Base-by-base conservation (phyloP, 2,329 filamentous ascomycete species). In the Thyridium curvatum region DNA sequence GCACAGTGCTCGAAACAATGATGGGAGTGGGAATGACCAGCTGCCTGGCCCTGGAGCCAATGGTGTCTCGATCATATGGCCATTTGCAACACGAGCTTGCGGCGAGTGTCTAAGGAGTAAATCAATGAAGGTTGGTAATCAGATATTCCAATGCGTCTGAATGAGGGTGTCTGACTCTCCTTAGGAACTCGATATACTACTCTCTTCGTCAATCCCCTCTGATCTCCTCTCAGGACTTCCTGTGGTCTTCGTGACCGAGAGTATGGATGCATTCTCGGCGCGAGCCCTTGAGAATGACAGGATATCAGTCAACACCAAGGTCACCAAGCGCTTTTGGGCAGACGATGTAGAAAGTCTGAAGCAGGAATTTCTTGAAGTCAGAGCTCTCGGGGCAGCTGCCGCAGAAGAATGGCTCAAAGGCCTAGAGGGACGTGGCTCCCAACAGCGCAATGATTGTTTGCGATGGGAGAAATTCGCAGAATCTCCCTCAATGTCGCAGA, bases 381-480 rank as follows among this genome's bases (percentile, higher is more conserved):
- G 77, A 49, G 61, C 66, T n/a, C 71, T 86, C 48, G 84, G 86
- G n/a, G 51, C 71, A 33, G 80, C 81, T 32, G 76, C 82, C 10
- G 72, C 75, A 4, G 82, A 87, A 48, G 86, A 90, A 57, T 93
- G 86, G 86, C 68, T 80, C 21, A 90, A 90, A 59, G 86, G 86
- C 9, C 70, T 93, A 4, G 74, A 79, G 32, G 65, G 64, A 18
- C 71, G 77, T 41, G 83, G 84, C 9, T 76, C 75, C 49, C 69
- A 77, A 42, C 62, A 69, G 35, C 72, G 79, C 48, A 69, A 66
- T 10, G 79, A 85, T 53, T 71, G 77, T 21, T 70, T 76, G 18
- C 76, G 83, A 36, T 91, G 85, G 82, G 86, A 89, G 54, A 82
- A 79, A 51, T 91, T 84, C 78, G 79, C 82, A 46, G 48, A 52